Evolutionary conservation across 2,329 filamentous ascomycete species (phyloP), one percentile per base, ranked within the genome.

Genomic region (Teratosphaeria pseudoeucalypti): DNA sequence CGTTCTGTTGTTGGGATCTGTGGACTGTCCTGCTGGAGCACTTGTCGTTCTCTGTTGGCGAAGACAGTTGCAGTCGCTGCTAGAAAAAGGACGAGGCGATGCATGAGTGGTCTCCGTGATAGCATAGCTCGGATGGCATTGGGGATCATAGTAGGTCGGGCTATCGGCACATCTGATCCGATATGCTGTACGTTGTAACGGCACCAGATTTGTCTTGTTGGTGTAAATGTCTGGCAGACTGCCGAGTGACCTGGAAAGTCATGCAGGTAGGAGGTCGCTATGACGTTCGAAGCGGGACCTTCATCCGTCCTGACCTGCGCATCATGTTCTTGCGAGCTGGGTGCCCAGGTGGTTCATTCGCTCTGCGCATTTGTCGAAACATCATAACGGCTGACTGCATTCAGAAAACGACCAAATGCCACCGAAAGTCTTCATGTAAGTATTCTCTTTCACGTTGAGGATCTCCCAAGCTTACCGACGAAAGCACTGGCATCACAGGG

Each of bases 401-500:
- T 5, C n/a, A 19, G 19, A 19, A 23, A 19, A 6, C n/a, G 23
- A 54, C 26, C 54, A 11, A 56, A 69, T 69, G 67, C 60, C 65
- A 29, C 64, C 65, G 1, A 69, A 70, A 32, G 64, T 70, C 59
- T 70, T 70, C 63, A 64, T 70, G 67, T 69, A 60, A 58, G 64
- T 43, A 4, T n/a, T 19, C 3, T 23, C 23, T 34, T 12, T 19
- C 55, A 27, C 27, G 6, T 14, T 12, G 14, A 19, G 11, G 14
- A 53, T 37, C n/a, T 19, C 29, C 29, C 10, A 43, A 12, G 43
- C 56, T 39, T 27, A 32, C 52, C 39, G 6, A 29, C 27, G 27
- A 53, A 37, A 71, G 68, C 60, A 71, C 68, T 19, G 68, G 68
- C 53, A 63, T 66, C 10, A 71, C 70, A 5, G 76, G 76, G 27